Base-by-base conservation (phyloP, 1,284 basidiomycete genomes). In the Microbotryum silenes-acaulis region DNA sequence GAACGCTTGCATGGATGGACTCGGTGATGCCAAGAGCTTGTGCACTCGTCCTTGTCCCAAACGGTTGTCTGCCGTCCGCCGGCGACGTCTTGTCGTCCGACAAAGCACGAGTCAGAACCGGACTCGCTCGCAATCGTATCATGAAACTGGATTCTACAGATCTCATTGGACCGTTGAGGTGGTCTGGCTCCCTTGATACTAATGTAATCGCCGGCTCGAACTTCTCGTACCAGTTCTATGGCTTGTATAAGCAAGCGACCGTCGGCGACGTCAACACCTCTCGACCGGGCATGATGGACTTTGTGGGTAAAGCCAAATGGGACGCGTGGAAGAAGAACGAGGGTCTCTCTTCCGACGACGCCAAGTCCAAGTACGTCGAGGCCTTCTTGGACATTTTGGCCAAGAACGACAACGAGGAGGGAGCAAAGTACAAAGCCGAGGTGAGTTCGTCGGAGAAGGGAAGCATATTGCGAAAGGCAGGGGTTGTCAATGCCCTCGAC, bases 161-260 rank as follows among this genome's bases (percentile, higher is more conserved):
- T 18, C 16, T 16, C 14, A 42, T 42, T 42, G 37, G 37, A 42
- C 37, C 16, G 16, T 18, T n/a, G 20, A 29, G n/a, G 14, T 10
- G 23, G 20, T 25, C 12, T 7, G 16, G 49, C 14, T 50, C 3
- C 6, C 29, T 23, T 23, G 49, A 50, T 16, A 29, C 37, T 42
- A 18, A 42, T 42, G 37, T 18, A 31, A 7, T 31, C n/a, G 27
- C 45, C 45, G n/a, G 16, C 29, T 21, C 55, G 47, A 45, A 3
- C 23, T 23, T 25, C 9, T 20, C 44, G 18, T 8, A 21, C 45
- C 73, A 94, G 91, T 94, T 94, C 81, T 96, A 97, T 81, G 83
- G 82, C 72, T 83, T 86, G 75, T 96, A 81, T 82, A 97, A 96
- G 81, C 91, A 93, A 88, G 91, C 83, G 51, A 91, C 81, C 46